Base-by-base conservation (phyloP, 2,329 filamentous ascomycete species). In the Fusarium sp. region DNA sequence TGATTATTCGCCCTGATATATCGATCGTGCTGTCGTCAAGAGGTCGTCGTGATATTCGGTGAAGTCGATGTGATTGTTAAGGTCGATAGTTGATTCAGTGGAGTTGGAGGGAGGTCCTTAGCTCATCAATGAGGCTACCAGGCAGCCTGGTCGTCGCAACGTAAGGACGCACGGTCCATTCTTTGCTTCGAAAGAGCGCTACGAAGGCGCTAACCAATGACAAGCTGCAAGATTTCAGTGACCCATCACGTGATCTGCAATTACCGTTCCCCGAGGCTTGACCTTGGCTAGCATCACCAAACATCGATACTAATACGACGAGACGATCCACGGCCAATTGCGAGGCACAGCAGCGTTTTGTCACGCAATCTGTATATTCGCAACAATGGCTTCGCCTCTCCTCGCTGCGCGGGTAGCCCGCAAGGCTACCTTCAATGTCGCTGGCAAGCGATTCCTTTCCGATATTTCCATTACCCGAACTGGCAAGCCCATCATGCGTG, bases 381-480 rank as follows among this genome's bases (percentile, higher is more conserved):
- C 72, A 81, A 85, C 79, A 75, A 88, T 90, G 86, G 85, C 83
- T 78, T 83, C 85, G 78, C 82, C 88, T 79, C 83, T 87, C 73
- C 81, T 84, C 80, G 84, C 86, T 71, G 81, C 83, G 81, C 87
- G 87, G 81, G 83, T 85, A 70, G 82, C 84, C 74, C 81, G 82
- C 74, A 82, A 79, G 76, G 77, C 83, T 71, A 79, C 80, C 71
- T 81, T 81, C 77, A 82, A 82, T 75, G 76, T 84, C 72, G 76
- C 83, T 74, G 83, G 85, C 76, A 84, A 83, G 77, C 85, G 86
- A 79, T 81, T 81, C 68, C 77, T 91, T 73, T 92, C 94, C 79
- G 96, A 99, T 85, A 88, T 99, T 78, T 86, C 92, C 77, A 97
- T 99, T 78, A 97, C 95, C 67, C 89, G 96, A 77, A 99, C 96